These are phyloP conservation scores for Cryptococcus wingfieldii DNA, from an alignment of 1,284 basidiomycete species.

Conservation along the genomic window DNA sequence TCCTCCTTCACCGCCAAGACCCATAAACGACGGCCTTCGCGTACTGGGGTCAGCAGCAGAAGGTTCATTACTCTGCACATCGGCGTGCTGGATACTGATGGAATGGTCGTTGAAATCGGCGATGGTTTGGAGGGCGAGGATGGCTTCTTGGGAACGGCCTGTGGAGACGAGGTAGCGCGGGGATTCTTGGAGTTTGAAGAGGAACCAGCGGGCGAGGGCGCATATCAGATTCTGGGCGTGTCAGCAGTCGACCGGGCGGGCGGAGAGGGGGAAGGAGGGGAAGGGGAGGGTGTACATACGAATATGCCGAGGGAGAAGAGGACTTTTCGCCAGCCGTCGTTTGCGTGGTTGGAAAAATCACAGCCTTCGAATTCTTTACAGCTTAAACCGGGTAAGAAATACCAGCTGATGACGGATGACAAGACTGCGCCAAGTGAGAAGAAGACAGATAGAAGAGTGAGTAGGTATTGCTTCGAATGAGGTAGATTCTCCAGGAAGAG, in stretches of 20 bases:
- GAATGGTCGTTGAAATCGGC: slow-evolving; percentile 75
- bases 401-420: slow-evolving; percentile 69
- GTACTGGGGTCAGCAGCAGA: neutral
- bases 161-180: slow-evolving; percentile 84
- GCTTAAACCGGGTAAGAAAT: slow-evolving; percentile 71
- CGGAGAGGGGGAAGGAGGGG: neutral
- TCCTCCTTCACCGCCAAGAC: slow-evolving; percentile 7
- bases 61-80: slow-evolving; percentile 53
- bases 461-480: slow-evolving; percentile 80
- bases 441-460: slow-evolving; percentile 93
- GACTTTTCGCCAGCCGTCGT: slow-evolving; percentile 82
- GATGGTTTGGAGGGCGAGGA: slow-evolving; percentile 74
- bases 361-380: slow-evolving; percentile 53
- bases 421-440: slow-evolving; percentile 87
- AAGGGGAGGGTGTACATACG: slow-evolving; percentile 51
- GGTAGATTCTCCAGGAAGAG: slow-evolving; percentile 93
- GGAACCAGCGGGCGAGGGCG: slow-evolving; percentile 77
- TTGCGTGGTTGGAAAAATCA: slow-evolving; percentile 59
- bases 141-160: slow-evolving; percentile 73
- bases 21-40: neutral
- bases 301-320: slow-evolving; percentile 67
- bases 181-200: slow-evolving; percentile 89
- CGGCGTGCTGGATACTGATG: slow-evolving; percentile 61
- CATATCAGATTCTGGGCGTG: slow-evolving; percentile 69
- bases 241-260: neutral